Conservation (phyloP, 768 basidiomycete species). For the Amanita brunnescens region DNA sequence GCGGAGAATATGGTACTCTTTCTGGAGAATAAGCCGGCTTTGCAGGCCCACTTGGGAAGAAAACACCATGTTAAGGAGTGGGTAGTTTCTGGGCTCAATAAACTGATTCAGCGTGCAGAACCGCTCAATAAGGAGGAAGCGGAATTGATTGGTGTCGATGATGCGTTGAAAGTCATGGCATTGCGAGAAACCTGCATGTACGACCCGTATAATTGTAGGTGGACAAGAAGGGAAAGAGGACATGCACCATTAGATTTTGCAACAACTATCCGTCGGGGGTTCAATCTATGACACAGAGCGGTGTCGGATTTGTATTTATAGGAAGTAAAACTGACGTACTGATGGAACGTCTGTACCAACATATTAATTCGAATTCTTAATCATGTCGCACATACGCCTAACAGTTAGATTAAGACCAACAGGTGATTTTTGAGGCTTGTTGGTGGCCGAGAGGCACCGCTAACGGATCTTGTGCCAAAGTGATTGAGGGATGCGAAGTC, state of each 20-base stretch:
- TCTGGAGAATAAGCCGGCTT: neutral
- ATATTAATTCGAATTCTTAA: too few relatives aligned
- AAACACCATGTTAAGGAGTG: slow-evolving; percentile 3
- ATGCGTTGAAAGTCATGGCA: slow-evolving; percentile 3
- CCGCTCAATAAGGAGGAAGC: neutral
- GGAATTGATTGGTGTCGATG: slow-evolving; percentile 1
- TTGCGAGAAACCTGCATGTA: neutral
- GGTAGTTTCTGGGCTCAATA: neutral
- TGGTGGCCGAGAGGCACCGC: too few relatives aligned
- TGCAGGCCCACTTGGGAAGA: neutral
- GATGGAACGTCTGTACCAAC: too few relatives aligned
- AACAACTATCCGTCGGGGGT: neutral
- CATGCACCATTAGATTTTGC: neutral
- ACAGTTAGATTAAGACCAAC: too few relatives aligned
- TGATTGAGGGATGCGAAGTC: too few relatives aligned
- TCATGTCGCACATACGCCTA: too few relatives aligned
- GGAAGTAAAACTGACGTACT: too few relatives aligned
- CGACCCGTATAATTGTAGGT: neutral
- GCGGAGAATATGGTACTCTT: slow-evolving; percentile 14
- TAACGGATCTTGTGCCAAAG: too few relatives aligned
- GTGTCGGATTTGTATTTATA: too few relatives aligned
- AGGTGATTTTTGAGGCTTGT: too few relatives aligned
- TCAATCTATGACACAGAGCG: neutral
- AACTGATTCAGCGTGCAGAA: slow-evolving; percentile 1
- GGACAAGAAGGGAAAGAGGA: neutral